phyloP scores from a whole-genome alignment of 164 flowering plant genomes.

The Taxillus chinensis region DNA sequence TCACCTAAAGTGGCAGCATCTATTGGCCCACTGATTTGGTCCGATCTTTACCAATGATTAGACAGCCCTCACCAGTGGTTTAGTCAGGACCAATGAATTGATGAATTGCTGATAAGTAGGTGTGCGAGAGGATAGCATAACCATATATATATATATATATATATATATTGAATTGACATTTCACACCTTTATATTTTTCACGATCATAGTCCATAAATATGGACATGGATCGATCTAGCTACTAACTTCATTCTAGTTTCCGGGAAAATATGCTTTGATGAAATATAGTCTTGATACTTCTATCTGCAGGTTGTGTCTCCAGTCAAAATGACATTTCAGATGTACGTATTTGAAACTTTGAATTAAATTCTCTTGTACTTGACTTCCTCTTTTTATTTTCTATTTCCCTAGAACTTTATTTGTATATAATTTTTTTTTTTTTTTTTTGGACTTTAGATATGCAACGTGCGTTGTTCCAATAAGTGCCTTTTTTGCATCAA shows the following conservation, averaged over 20 bases:
- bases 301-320: slow-evolving; percentile 78
- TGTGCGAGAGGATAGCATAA: too few species aligned
- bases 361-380: neutral
- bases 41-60: too few species aligned
- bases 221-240: too few species aligned
- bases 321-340: slow-evolving; percentile 93
- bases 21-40: too few species aligned
- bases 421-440: neutral
- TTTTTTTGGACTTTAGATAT: slow-evolving; percentile 48
- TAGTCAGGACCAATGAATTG: too few species aligned
- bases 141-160: too few species aligned
- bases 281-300: neutral
- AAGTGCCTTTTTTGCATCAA: slow-evolving; percentile 94
- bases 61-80: too few species aligned
- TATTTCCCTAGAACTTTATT: neutral
- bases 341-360: slow-evolving; percentile 53
- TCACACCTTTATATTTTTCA: neutral
- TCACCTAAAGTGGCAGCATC: too few species aligned
- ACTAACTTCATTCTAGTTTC: too few species aligned
- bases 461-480: slow-evolving; percentile 92
- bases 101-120: too few species aligned
- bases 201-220: too few species aligned
- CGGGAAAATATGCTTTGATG: neutral
- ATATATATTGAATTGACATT: neutral
- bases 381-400: neutral